Percentiles rank a stretch among this genome's conserved stretches.
Evolutionary conservation across 2,329 filamentous ascomycete genomes (phyloP).

Genomic region (Cordyceps pruinosa): DNA sequence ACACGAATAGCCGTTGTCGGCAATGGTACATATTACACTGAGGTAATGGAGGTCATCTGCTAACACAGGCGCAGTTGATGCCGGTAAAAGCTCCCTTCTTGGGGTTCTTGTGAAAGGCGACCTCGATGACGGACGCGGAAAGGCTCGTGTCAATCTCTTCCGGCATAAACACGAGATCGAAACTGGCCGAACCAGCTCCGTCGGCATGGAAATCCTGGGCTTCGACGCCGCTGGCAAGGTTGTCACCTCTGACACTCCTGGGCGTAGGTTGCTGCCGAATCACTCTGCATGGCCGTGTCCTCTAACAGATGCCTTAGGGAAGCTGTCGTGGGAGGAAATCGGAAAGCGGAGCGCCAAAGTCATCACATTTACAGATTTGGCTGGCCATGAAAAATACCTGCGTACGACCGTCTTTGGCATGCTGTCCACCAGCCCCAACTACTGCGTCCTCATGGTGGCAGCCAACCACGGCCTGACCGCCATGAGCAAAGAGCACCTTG

Average conservation of each 20-base stretch:
- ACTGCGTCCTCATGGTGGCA: conserved; percentile 96
- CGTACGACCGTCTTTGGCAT: conserved; percentile 95
- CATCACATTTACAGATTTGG: conserved; percentile 91
- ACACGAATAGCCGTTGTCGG: conserved; percentile 94
- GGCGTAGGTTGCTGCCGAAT: conserved; percentile 50
- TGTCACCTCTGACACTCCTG: conserved; percentile 72
- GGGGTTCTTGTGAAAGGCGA: conserved; percentile 93
- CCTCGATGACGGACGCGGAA: conserved; percentile 88
- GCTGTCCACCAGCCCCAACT: conserved; percentile 90
- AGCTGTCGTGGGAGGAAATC: conserved; percentile 94
- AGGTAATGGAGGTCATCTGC: not conserved
- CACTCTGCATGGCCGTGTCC: not conserved
- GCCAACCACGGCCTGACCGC: conserved; percentile 95
- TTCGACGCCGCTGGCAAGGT: conserved; percentile 85
- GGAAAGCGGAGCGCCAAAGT: conserved; percentile 92
- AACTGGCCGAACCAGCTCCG: conserved; percentile 87
- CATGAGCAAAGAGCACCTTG: conserved; percentile 97
- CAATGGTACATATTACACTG: conserved; percentile 53
- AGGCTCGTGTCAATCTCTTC: conserved; percentile 91
- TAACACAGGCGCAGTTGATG: conserved; percentile 61
- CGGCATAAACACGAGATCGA: conserved; percentile 97
- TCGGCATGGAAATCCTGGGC: conserved; percentile 98
- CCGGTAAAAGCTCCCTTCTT: conserved; percentile 92
- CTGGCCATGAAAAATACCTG: conserved; percentile 91
- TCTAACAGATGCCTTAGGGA: conserved; percentile 29